phyloP scores from a whole-genome alignment of 2,329 filamentous ascomycete genomes.

The Pseudogymnoascus sp. region DNA sequence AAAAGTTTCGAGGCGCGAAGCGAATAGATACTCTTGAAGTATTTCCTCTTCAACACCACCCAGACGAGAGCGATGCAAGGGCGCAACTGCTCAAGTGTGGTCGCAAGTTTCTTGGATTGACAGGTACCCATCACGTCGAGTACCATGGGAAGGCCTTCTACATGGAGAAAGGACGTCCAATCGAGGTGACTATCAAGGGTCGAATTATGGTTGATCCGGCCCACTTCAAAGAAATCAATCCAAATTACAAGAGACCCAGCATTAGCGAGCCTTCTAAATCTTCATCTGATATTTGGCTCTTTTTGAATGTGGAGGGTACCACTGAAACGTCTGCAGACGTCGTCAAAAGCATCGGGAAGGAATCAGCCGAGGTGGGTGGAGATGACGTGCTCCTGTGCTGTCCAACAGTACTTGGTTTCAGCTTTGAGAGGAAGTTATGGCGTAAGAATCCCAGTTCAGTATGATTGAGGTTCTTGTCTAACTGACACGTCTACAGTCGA shows the following conservation, averaged over 20 bases:
- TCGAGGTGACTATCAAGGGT: conserved; percentile 20
- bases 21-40: conserved; percentile 25
- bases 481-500: conserved; percentile 15
- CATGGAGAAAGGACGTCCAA: conserved; percentile 22
- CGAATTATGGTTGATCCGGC: conserved; percentile 26
- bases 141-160: conserved; percentile 30
- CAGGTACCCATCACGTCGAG: conserved; percentile 24
- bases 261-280: conserved; percentile 7
- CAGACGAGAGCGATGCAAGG: conserved; percentile 16
- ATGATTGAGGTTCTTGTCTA: background rate
- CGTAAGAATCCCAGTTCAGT: conserved; percentile 12
- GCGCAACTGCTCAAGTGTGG: conserved; percentile 24
- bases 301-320: background rate
- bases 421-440: conserved; percentile 20
- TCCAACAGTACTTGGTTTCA: conserved; percentile 17
- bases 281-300: background rate
- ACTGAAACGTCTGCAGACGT: conserved; percentile 1
- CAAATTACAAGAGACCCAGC: conserved; percentile 20
- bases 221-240: conserved; percentile 24
- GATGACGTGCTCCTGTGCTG: conserved; percentile 21
- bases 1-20: conserved; percentile 17
- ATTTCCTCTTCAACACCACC: conserved; percentile 28
- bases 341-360: conserved; percentile 12
- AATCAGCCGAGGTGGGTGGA: conserved; percentile 15
- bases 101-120: conserved; percentile 25